Evolutionary conservation across 306 rosid genomes (phyloP).

Genomic region (Senna siamea): DNA sequence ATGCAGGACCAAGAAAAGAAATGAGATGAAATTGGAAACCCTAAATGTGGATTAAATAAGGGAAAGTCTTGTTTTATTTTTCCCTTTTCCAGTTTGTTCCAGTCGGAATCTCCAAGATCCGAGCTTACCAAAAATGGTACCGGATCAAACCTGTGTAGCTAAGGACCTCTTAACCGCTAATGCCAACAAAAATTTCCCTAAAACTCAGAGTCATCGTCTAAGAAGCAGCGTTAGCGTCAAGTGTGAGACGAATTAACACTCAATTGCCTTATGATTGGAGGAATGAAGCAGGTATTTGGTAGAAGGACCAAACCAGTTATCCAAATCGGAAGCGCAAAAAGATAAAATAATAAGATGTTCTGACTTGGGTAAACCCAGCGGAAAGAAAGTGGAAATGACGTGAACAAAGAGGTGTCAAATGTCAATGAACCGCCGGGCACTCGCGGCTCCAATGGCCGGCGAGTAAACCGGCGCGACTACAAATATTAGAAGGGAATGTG

Average conservation of each 20-base stretch:
- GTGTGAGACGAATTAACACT: constrained; percentile 24
- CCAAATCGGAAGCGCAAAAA: constrained; percentile 24
- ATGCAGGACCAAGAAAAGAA: constrained; percentile 44
- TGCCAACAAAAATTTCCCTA: constrained; percentile 14
- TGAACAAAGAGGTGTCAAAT: too few relatives aligned
- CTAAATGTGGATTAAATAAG: constrained; percentile 37
- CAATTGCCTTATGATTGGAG: neutral
- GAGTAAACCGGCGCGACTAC: constrained; percentile 26
- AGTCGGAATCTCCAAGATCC: constrained; percentile 39
- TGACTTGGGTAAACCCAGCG: neutral
- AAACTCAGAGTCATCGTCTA: constrained; percentile 1
- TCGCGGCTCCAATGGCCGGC: constrained; percentile 31
- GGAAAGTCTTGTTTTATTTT: neutral
- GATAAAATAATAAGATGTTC: neutral
- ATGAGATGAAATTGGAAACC: constrained; percentile 22
- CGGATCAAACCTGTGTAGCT: constrained; percentile 25
- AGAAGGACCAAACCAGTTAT: constrained; percentile 12
- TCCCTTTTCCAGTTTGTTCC: constrained; percentile 7
- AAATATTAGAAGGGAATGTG: neutral
- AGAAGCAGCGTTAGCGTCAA: constrained; percentile 22
- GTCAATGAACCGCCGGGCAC: constrained; percentile 34
- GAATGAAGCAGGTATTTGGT: neutral
- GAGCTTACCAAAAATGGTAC: constrained; percentile 11
- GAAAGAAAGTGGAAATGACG: neutral
- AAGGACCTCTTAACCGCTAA: constrained; percentile 29